Conservation (phyloP, 2,329 filamentous ascomycete species). For the Penicillium sp. region DNA sequence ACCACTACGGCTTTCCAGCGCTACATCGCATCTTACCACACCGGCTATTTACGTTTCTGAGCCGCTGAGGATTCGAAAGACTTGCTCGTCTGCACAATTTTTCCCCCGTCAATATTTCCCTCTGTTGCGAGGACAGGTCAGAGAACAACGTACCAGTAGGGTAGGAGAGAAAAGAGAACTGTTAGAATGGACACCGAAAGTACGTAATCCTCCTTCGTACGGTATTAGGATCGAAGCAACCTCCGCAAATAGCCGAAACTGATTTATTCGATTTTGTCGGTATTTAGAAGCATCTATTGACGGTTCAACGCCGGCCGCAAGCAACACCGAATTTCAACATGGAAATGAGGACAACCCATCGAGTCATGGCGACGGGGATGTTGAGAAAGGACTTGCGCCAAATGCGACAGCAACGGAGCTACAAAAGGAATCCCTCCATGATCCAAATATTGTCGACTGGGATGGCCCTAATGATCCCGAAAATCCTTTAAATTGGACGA, state of each 20-base stretch:
- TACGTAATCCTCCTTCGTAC: not conserved
- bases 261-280: not conserved
- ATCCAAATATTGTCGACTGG: slow-evolving; percentile 60
- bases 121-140: not conserved
- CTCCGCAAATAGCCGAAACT: not conserved
- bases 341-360: slow-evolving; percentile 8
- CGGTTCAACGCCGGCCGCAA: slow-evolving; percentile 17
- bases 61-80: no score
- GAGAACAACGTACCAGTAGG: no score
- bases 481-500: slow-evolving; percentile 23
- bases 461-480: slow-evolving; percentile 56
- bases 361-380: slow-evolving; percentile 1
- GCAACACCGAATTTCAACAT: slow-evolving; percentile 7
- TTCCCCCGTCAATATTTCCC: no score
- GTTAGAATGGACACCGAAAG: not conserved
- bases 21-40: no score
- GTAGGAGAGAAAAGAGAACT: not conserved
- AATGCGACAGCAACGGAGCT: not conserved
- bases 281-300: slow-evolving; percentile 12
- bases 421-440: not conserved
- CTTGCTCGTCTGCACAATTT: no score
- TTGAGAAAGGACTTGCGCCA: slow-evolving; percentile 8
- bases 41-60: no score
- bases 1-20: no score
- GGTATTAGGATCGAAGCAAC: not conserved